Evolutionary conservation across 108 stramenopile species (phyloP), one percentile per base, ranked within the genome.

Genomic region (Mediolabrus comicus): DNA sequence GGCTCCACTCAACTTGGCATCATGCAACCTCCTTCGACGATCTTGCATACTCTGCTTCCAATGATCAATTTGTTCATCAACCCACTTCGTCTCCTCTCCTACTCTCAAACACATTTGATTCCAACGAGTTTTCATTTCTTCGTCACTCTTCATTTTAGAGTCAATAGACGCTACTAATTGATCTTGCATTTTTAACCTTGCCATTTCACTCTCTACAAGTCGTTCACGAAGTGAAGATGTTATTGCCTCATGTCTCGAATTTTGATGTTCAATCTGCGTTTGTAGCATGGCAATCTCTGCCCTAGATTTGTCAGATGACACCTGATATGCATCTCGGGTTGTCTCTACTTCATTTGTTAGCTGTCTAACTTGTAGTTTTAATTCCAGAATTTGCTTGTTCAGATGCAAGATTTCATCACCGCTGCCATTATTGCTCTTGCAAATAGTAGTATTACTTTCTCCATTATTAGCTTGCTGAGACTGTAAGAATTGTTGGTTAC

Each of bases 191-290:
- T 65, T 72, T 30, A 35, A 34, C 36, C 72, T 27, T 1, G 63
- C 63, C 56, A 65, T 30, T 72, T 72, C 72, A 49, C 72, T 65
- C 33, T 72, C 72, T 1, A 72, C 72, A 25, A 72, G 38, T 5
- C 72, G 31, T 7, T 46, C 58, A 10, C 72, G 72, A 3, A 72
- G 57, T 4, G 36, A 30, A 0, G 63, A 16, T n/a, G 64, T 39
- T 28, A 72, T 58, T 57, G 64, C 38, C 34, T 72, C 72, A 41
- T 72, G 72, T 4, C 72, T 62, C 11, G 32, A 54, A n/a, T 32
- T 49, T 46, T 72, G 62, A 26, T 38, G 52, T 14, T 72, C 41
- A 13, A 72, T 5, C 39, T 62, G 53, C 28, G 63, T 46, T 13
- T 62, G 62, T 3, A 72, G 55, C 56, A 64, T 41, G 14, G 35